Evolutionary conservation across 2,329 filamentous ascomycete species (phyloP).

Genomic region (Pseudogymnoascus sp.): DNA sequence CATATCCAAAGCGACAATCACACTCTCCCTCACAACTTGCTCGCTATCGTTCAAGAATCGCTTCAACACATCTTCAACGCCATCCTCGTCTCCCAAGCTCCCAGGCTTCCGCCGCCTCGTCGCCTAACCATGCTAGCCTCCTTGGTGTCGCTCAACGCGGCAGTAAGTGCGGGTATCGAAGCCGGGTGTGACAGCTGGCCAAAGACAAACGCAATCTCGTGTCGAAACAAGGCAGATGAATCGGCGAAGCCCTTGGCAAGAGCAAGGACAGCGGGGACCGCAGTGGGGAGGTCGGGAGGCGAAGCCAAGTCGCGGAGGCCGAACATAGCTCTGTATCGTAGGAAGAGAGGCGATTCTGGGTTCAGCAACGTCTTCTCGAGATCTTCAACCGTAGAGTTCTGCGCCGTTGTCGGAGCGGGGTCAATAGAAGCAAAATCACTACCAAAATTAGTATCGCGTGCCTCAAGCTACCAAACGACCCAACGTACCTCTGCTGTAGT

Average conservation of each 20-base stretch:
- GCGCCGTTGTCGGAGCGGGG: constrained; percentile 75
- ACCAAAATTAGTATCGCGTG: constrained; percentile 19
- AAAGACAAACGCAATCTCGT: constrained; percentile 98
- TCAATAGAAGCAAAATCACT: constrained; percentile 96
- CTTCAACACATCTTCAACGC: constrained; percentile 80
- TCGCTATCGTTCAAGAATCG: constrained; percentile 85
- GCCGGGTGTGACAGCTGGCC: constrained; percentile 93
- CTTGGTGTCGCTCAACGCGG: constrained; percentile 66
- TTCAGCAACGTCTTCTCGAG: constrained; percentile 75
- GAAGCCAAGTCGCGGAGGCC: constrained; percentile 90
- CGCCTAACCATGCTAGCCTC: constrained; percentile 95
- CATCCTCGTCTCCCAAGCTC: constrained; percentile 90
- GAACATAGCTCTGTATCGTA: constrained; percentile 97
- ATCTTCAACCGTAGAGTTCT: constrained; percentile 59
- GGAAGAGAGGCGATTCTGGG: constrained; percentile 71
- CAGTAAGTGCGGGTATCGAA: constrained; percentile 84
- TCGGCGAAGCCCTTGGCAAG: constrained; percentile 82
- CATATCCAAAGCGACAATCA: constrained; percentile 95
- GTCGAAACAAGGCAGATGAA: constrained; percentile 85
- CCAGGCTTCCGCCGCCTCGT: constrained; percentile 96
- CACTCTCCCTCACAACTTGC: constrained; percentile 87
- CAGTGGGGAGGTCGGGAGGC: constrained; percentile 83
- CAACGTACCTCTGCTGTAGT: constrained; percentile 67
- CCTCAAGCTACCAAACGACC: constrained; percentile 1
- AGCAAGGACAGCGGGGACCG: constrained; percentile 77